Evolutionary conservation across 352 stramenopile species (phyloP), one percentile per base, ranked within the genome.

Genomic region (Globisporangium canariense): DNA sequence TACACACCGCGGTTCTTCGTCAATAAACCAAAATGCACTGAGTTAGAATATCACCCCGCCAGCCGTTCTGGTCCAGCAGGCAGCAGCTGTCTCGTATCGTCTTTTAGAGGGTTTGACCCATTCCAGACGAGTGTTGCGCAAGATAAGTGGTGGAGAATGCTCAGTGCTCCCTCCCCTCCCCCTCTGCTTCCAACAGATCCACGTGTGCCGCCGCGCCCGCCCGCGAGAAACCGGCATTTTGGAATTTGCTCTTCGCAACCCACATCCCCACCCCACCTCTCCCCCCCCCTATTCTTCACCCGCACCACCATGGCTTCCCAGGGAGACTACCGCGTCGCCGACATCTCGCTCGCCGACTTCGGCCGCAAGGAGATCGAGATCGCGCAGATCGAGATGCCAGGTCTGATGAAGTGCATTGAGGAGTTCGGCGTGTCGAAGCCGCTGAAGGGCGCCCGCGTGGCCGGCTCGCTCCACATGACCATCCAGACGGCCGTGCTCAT

Each of bases 401-500:
- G 97, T 67, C 92, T 99, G 36, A 99, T 99, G 94, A 89, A 97
- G 66, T 98, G 90, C 82, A 84, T 93, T 59, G 76, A 81, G 41
- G 96, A 99, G 73, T 99, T 91, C 76, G 92, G 88, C 66, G 63
- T 79, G 18, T 70, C 75, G 40, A 82, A 98, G 74, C 86, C 91
- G 38, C 88, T 99, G 18, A 78, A 87, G 30, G 94, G 92, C 69
- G 93, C 96, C 6, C 83, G 90, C 58, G 93, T 99, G 53, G 97
- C 96, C 57, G 97, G 97, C 71, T 99, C 96, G 49, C 86, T 99
- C 65, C 97, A 99, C 91, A 99, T 99, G 97, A 99, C 97, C 66
- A 99, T 99, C 79, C 97, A 99, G 79, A 99, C 97, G 18, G 97
- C 96, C 22, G 97, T 99, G 62, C 91, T 99, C 50, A 99, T 99